Conservation (phyloP, 2,329 filamentous ascomycete genomes). For the Hymenoscyphus repandus region DNA sequence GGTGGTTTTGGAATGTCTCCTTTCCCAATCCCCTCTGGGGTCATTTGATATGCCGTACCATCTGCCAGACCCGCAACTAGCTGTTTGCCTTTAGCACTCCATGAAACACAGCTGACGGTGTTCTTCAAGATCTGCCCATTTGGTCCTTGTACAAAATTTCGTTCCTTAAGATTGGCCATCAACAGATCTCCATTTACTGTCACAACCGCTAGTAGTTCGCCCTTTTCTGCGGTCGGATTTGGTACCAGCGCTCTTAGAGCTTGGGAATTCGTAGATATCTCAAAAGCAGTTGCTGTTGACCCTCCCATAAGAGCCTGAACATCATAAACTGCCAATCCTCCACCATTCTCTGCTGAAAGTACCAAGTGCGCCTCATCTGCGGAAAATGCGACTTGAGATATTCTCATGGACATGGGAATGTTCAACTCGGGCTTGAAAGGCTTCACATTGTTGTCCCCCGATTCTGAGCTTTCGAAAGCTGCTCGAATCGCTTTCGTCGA, state of each 20-base stretch:
- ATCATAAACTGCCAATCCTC: constrained; percentile 80
- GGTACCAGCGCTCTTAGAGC: constrained; percentile 69
- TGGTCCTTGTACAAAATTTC: constrained; percentile 49
- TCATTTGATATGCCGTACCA: constrained; percentile 78
- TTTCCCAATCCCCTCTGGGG: constrained; percentile 71
- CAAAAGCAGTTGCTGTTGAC: constrained; percentile 62
- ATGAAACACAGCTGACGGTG: constrained; percentile 77
- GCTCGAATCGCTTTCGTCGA: constrained; percentile 73
- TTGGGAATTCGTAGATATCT: constrained; percentile 71
- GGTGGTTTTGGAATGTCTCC: constrained; percentile 75
- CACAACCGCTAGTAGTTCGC: constrained; percentile 74
- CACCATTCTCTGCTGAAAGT: constrained; percentile 73
- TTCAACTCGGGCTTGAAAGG: constrained; percentile 68
- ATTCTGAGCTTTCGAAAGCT: constrained; percentile 58
- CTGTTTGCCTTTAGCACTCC: constrained; percentile 93
- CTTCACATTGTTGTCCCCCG: constrained; percentile 60
- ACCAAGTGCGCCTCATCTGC: constrained; percentile 83
- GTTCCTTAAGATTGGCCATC: constrained; percentile 73
- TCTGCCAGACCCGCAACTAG: constrained; percentile 79
- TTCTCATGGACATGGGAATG: constrained; percentile 65
- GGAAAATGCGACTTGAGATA: constrained; percentile 87
- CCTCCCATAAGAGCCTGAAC: constrained; percentile 62
- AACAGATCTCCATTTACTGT: constrained; percentile 75
- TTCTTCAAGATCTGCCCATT: constrained; percentile 64
- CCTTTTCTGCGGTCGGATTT: constrained; percentile 71